Percentiles rank a stretch among this genome's conserved stretches.
Conservation (phyloP, 2,329 filamentous ascomycete genomes). For the Trichoderma harzianum region DNA sequence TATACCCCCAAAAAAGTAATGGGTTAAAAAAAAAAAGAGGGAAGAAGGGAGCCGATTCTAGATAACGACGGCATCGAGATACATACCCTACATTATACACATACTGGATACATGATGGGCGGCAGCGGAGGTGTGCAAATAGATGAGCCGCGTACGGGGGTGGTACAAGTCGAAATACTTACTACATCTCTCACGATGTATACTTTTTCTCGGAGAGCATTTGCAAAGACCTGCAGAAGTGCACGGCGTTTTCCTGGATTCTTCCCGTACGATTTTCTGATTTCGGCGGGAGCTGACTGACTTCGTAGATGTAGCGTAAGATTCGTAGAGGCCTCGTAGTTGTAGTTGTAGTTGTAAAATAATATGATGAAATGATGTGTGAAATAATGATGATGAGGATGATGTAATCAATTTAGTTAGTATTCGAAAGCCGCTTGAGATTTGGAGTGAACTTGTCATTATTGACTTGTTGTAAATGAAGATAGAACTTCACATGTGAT, state of each 20-base stretch:
- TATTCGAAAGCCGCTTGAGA: background rate
- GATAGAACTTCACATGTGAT: too few species aligned
- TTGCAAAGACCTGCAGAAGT: slow-evolving; percentile 11
- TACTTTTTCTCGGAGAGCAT: background rate
- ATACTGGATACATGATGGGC: background rate
- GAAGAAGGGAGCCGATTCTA: background rate
- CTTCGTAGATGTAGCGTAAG: background rate
- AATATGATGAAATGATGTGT: background rate
- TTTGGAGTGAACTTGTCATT: background rate
- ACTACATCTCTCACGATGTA: slow-evolving; percentile 1
- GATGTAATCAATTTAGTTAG: background rate
- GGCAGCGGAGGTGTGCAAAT: background rate
- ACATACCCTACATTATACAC: background rate
- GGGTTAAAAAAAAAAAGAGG: background rate
- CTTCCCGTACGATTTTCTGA: background rate
- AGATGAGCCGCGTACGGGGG: background rate
- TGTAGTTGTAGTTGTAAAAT: background rate
- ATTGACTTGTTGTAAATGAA: background rate
- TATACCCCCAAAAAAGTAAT: background rate
- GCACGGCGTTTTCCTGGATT: background rate
- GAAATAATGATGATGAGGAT: background rate
- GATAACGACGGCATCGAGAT: background rate
- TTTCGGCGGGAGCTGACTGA: background rate
- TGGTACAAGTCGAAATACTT: background rate
- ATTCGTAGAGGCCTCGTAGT: background rate